phyloP scores from a whole-genome alignment of 345 rosid genomes.

The Moringa oleifera region DNA sequence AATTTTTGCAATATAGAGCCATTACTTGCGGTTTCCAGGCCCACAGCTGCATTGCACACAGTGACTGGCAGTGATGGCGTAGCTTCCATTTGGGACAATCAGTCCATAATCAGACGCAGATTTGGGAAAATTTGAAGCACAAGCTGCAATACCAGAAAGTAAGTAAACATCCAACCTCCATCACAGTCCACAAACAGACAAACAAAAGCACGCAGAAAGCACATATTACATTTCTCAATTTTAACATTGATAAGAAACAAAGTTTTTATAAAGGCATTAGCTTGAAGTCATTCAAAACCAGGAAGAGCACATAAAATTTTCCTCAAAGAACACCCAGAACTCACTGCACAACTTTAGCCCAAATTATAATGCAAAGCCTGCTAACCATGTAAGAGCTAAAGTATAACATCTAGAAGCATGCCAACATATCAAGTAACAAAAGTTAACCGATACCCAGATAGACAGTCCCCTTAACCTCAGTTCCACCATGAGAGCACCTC shows the following conservation, averaged over 20 bases:
- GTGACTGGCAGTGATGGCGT: slow-evolving; percentile 85
- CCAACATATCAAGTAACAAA: too few relatives aligned
- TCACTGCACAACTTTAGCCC: too few relatives aligned
- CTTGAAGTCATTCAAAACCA: neutral
- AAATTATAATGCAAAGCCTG: too few relatives aligned
- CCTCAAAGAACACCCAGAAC: too few relatives aligned
- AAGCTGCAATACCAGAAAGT: slow-evolving; percentile 49
- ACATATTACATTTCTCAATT: slow-evolving; percentile 4
- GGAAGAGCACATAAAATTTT: neutral
- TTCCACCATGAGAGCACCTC: neutral
- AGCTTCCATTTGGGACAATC: slow-evolving; percentile 87
- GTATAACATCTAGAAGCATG: too few relatives aligned
- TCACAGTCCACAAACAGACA: neutral
- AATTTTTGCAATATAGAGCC: slow-evolving; percentile 7
- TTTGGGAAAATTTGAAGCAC: slow-evolving; percentile 81
- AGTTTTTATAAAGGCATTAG: neutral
- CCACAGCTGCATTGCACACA: slow-evolving; percentile 97
- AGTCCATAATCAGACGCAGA: slow-evolving; percentile 70
- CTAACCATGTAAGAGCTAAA: too few relatives aligned
- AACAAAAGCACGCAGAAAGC: neutral
- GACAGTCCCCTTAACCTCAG: neutral
- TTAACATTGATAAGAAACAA: neutral
- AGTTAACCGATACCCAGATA: neutral
- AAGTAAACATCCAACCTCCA: neutral
- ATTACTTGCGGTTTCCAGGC: slow-evolving; percentile 77